Conservation (phyloP, 768 basidiomycete genomes). For the Russula vinacea region DNA sequence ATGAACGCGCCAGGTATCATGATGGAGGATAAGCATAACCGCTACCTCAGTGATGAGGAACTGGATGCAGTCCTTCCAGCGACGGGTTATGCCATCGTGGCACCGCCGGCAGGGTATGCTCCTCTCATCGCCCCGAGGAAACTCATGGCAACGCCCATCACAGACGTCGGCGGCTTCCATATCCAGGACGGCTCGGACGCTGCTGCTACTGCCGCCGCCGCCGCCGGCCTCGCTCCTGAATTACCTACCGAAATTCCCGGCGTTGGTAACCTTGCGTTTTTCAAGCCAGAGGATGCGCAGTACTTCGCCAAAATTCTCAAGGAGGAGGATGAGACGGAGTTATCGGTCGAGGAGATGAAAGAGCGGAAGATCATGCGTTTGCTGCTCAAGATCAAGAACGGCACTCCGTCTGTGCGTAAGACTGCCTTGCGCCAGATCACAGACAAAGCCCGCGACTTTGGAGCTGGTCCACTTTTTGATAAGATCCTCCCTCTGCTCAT, state of each 20-base stretch:
- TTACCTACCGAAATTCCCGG: conserved; percentile 97
- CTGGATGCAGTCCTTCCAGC: conserved; percentile 84
- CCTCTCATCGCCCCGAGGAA: conserved; percentile 62
- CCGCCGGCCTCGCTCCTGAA: conserved; percentile 89
- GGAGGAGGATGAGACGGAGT: conserved; percentile 91
- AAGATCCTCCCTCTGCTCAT: conserved; percentile 97
- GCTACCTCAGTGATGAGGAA: conserved; percentile 95
- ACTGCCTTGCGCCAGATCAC: conserved; percentile 97
- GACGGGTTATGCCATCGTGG: conserved; percentile 86
- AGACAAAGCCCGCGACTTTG: conserved; percentile 98
- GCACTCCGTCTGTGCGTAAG: conserved; percentile 96
- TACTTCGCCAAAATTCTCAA: conserved; percentile 96
- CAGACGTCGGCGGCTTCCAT: conserved; percentile 82
- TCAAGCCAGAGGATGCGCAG: conserved; percentile 97
- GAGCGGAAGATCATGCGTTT: conserved; percentile 99
- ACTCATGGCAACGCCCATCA: conserved; percentile 47
- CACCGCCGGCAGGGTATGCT: conserved; percentile 91
- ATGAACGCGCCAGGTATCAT: conserved; percentile 82
- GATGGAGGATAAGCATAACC: conserved; percentile 93
- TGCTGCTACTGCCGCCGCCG: conserved; percentile 81
- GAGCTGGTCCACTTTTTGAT: conserved; percentile 96
- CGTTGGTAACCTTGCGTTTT: conserved; percentile 94
- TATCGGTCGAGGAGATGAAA: conserved; percentile 97
- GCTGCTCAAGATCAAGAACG: conserved; percentile 98
- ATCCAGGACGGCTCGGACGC: conserved; percentile 95